These are phyloP conservation scores for Hypholoma fasciculare DNA, from an alignment of 768 basidiomycete species.

Conservation along the genomic window DNA sequence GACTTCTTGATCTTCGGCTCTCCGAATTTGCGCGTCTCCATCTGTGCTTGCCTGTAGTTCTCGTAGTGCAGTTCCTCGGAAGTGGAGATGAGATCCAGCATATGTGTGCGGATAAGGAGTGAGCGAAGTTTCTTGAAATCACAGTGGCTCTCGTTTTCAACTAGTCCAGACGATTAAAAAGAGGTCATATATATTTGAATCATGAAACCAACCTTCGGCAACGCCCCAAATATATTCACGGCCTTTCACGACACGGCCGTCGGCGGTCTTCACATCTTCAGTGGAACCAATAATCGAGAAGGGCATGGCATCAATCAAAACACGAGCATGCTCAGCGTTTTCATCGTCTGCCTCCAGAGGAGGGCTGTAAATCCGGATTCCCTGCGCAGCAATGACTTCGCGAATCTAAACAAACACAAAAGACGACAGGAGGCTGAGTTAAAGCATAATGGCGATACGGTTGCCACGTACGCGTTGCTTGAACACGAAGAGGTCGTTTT, in stretches of 20 bases:
- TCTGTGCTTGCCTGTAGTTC: slow-evolving; percentile 96
- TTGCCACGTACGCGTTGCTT: slow-evolving; percentile 80
- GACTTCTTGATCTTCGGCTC: slow-evolving; percentile 98
- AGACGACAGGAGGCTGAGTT: slow-evolving; percentile 6
- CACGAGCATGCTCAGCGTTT: slow-evolving; percentile 84
- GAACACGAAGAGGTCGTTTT: slow-evolving; percentile 87
- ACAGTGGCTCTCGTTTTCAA: slow-evolving; percentile 99
- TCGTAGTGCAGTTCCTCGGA: slow-evolving; percentile 97
- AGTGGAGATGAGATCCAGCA: slow-evolving; percentile 96
- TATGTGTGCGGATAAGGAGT: slow-evolving; percentile 94
- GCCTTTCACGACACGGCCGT: slow-evolving; percentile 94
- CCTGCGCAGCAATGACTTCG: slow-evolving; percentile 87
- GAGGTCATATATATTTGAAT: background rate
- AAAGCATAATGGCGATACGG: slow-evolving; percentile 11
- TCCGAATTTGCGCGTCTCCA: slow-evolving; percentile 99
- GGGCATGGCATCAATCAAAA: slow-evolving; percentile 89
- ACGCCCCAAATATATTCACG: slow-evolving; percentile 99
- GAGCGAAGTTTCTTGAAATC: slow-evolving; percentile 98
- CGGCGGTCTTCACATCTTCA: slow-evolving; percentile 87
- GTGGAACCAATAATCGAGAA: slow-evolving; percentile 99
- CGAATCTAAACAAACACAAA: slow-evolving; percentile 57
- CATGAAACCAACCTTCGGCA: slow-evolving; percentile 75
- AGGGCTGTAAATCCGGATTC: slow-evolving; percentile 93
- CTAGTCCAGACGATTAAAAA: slow-evolving; percentile 35
- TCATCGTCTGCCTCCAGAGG: slow-evolving; percentile 89